A percentile compares a stretch with the other conserved stretches of the same genome.
Conservation (phyloP, 768 basidiomycete species). For the Naganishia onofrii region DNA sequence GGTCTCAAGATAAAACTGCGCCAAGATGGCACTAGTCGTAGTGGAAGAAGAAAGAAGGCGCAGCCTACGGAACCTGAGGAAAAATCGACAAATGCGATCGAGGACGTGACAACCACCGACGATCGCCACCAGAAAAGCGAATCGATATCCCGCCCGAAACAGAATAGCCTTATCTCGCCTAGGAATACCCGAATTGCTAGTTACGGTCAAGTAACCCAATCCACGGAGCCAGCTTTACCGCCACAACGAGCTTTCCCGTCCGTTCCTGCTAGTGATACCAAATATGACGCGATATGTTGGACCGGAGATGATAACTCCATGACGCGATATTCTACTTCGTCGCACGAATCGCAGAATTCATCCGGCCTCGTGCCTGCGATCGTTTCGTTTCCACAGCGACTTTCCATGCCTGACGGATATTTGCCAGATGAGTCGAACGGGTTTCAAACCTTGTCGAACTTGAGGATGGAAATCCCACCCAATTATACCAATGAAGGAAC, state of each 20-base stretch:
- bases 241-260: background rate
- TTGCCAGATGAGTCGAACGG: background rate
- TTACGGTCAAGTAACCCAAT: background rate
- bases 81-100: background rate
- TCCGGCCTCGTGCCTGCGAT: background rate
- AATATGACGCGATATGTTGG: background rate
- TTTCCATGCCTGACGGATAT: background rate
- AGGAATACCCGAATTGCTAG: background rate
- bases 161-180: slow-evolving; percentile 3
- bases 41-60: slow-evolving; percentile 23
- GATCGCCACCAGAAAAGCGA: background rate
- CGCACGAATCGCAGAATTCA: background rate
- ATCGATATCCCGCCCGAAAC: background rate
- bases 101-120: background rate
- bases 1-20: slow-evolving; percentile 52
- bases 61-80: background rate
- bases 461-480: background rate
- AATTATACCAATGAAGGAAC: background rate
- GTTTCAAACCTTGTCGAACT: background rate
- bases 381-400: background rate
- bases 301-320: background rate
- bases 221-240: background rate
- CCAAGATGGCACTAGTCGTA: slow-evolving; percentile 35
- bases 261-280: background rate
- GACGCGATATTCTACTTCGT: background rate